Evolutionary conservation across 1,284 basidiomycete species (phyloP).

Genomic region (Cutaneotrichosporon spelunceum): DNA sequence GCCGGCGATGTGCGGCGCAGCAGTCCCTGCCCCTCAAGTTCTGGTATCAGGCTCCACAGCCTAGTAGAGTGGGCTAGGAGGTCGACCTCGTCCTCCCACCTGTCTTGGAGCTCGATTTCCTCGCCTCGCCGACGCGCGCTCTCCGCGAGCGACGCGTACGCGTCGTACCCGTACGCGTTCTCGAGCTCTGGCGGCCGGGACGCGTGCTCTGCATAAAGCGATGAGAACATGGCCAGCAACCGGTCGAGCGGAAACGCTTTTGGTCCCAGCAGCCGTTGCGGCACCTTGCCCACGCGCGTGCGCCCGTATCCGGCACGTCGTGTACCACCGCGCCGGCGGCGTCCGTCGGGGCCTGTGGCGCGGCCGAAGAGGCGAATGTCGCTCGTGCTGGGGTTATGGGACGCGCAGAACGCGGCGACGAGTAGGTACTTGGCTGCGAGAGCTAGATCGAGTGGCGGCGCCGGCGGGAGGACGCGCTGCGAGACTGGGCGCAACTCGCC

Average conservation of each 20-base stretch:
- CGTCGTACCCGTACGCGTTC: constrained; percentile 36
- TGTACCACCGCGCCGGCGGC: constrained; percentile 56
- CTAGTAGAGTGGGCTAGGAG: constrained; percentile 40
- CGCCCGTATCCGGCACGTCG: constrained; percentile 49
- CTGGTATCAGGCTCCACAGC: constrained; percentile 60
- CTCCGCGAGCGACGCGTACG: constrained; percentile 16
- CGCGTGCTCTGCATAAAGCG: constrained; percentile 75
- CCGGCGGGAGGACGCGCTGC: constrained; percentile 29
- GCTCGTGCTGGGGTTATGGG: constrained; percentile 76
- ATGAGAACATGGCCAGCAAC: constrained; percentile 75
- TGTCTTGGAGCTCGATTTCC: constrained; percentile 59
- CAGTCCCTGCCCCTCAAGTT: constrained; percentile 66
- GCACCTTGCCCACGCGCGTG: constrained; percentile 49
- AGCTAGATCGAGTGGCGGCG: constrained; percentile 53
- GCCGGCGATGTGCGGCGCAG: constrained; percentile 63
- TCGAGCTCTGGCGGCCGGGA: constrained; percentile 48
- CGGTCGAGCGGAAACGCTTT: constrained; percentile 76
- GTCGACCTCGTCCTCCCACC: constrained; percentile 47
- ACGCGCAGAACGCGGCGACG: constrained; percentile 77
- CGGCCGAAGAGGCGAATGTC: constrained; percentile 76
- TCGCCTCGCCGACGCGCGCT: constrained; percentile 62
- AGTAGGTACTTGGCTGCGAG: constrained; percentile 70
- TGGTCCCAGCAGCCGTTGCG: constrained; percentile 77
- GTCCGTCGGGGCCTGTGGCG: constrained; percentile 63
- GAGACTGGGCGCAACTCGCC: constrained; percentile 11